Base-by-base conservation (phyloP, 108 stramenopile genomes). In the Nitzschia inconspicua region DNA sequence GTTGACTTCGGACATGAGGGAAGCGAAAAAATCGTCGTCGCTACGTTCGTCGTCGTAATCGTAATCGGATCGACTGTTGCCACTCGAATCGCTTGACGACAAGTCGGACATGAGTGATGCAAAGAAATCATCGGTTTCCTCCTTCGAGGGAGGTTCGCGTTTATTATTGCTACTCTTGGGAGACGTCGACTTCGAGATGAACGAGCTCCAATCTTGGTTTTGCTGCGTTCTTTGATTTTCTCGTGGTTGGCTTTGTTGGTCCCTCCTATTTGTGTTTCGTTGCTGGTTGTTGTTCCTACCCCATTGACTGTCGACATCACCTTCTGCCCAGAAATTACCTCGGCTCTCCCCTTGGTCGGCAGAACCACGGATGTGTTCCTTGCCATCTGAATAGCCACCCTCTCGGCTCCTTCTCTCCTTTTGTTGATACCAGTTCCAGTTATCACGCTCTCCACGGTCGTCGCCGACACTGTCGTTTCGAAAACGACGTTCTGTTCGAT, bases 1-100 rank as follows among this genome's bases (percentile, higher is more conserved):
- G 13, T 75, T 54, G 28, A 87, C 68, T 40, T 87, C 89, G 24
- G 74, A 67, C 66, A 85, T 74, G 7, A 91, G 68, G 9, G 82
- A 85, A 7, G 85, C 72, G 56, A 91, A 91, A 47, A 91, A 91
- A 57, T 87, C 89, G 44, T 90, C 83, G 28, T 89, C 88, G 26
- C 39, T 32, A 24, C 50, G 32, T 35, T 18, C 20, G 3, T 50
- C 23, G 25, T 68, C 29, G 0, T 50, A 24, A 25, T n/a, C n/a
- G n/a, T n/a, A n/a, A 16, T 47, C 47, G 5, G 47, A 24, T 20
- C 18, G 27, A 3, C 24, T 13, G 9, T 52, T 0, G 57, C 63
- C 35, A 27, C 66, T 68, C 56, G 77, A 27, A 27, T 80, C 81
- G 7, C 75, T 69, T n/a, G n/a, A n/a, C 2, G 83, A 83, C n/a